Evolutionary conservation across 345 rosid genomes (phyloP), one percentile per base, ranked within the genome.

Genomic region (Linum usitatissimum): DNA sequence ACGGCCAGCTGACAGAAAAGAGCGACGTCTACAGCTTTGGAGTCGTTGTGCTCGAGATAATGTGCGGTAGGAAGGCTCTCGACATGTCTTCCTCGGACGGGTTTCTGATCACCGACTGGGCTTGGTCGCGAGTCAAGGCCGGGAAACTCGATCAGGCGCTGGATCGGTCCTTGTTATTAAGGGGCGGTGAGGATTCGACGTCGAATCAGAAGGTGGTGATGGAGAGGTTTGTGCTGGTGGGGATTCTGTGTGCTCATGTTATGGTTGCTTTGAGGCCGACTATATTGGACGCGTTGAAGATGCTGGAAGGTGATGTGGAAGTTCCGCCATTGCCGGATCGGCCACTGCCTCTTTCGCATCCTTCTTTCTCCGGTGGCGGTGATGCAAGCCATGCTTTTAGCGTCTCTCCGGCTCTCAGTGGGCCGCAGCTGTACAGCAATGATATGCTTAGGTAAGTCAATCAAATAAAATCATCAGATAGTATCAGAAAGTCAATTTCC

Each of bases 151-250:
- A 55, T 5, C 14, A 55, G 14, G 21, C 59, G 18, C 30, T 55
- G 9, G 59, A 55, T 55, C 15, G 28, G 18, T 55, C 30, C 30
- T 55, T 55, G 59, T 18, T 20, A 9, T 18, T 20, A 9, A 14
- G 59, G 8, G 57, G 23, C 3, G 18, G 57, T 5, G 57, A 54
- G 7, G 23, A 18, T 21, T 54, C 57, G 57, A 54, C 19, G 13
- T 9, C 59, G 30, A 55, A 55, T 34, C 59, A 8, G 28, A 19
- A 55, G 59, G 9, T 7, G 59, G 18, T 19, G 6, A 55, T 55
- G 59, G 59, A 55, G 30, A 55, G 59, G 28, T 55, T 55, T 55
- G 59, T 55, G 5, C 59, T 55, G 30, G 59, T 55, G 4, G 59
- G 59, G 30, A 55, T 55, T 55, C 30, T 55, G 9, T 55, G 59